Evolutionary conservation across 73 alveolate genomes (phyloP), one percentile per base, ranked within the genome.

Genomic region (Urostyla sp.): DNA sequence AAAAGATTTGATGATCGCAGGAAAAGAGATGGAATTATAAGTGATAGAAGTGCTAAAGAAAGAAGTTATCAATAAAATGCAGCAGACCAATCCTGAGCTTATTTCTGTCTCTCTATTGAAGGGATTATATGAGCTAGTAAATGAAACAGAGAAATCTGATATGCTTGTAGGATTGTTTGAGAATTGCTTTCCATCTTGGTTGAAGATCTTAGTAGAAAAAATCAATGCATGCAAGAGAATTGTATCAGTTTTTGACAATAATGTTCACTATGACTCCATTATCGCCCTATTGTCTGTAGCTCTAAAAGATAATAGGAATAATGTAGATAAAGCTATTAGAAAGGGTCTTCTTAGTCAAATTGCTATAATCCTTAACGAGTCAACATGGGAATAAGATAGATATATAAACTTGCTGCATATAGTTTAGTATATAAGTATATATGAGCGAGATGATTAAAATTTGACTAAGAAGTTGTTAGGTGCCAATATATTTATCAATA

Each of bases 1-100:
- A 1, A 72, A 80, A 66, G 90, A 80, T 27, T 18, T 80, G 50
- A 80, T 80, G 90, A 74, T 60, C 3, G 76, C 75, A 4, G 90
- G 90, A n/a, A 24, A 57, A 48, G 84, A 63, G 20, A 59, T 80
- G 84, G 79, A 63, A 43, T 75, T 46, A 37, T 27, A 51, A 40
- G 90, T 80, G 2, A 48, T 50, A 10, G 84, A 67, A 26, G 52
- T 67, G 3, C 34, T 80, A 0, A 27, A 67, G 50, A 67, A 45
- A 37, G 84, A 80, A 20, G 90, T 80, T 13, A 51, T 80, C 3
- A 28, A 50, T 52, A 67, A 80, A 35, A 23, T 80, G 34, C 55
- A 80, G 27, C 55, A 43, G 18, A 37, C 32, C 3, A 72, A 80
- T 35, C 90, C 84, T 7, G 78, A 80, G 37, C 51, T 26, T 54